Evolutionary conservation across 1,284 basidiomycete genomes (phyloP).

Genomic region (Rhodofomes roseus): DNA sequence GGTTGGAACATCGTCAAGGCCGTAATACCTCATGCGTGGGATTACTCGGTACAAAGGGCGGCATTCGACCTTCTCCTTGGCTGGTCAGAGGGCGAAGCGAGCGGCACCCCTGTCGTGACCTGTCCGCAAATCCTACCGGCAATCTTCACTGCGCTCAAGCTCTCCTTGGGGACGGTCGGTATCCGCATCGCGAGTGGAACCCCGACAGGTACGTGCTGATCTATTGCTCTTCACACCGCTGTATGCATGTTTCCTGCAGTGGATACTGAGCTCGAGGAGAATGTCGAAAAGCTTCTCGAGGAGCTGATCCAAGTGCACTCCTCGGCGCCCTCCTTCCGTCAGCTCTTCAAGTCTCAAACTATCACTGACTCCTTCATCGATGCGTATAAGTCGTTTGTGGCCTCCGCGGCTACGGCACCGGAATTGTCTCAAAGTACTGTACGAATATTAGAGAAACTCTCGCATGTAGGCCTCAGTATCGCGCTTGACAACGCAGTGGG

Average conservation of each 20-base stretch:
- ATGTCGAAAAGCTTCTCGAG: conserved; percentile 61
- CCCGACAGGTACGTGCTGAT: conserved; percentile 6
- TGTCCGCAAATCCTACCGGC: conserved; percentile 68
- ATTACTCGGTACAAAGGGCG: conserved; percentile 55
- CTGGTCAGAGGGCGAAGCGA: conserved; percentile 19
- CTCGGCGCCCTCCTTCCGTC: conserved; percentile 58
- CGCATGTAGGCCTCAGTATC: conserved; percentile 61
- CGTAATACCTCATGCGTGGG: conserved; percentile 66
- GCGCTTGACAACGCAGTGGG: conserved; percentile 58
- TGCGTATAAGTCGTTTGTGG: conserved; percentile 54
- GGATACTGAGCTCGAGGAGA: conserved; percentile 30
- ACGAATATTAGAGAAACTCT: conserved; percentile 62
- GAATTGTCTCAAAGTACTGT: conserved; percentile 43
- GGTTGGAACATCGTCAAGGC: conserved; percentile 71
- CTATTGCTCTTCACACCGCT: neutral
- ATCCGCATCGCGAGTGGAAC: conserved; percentile 8
- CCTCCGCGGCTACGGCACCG: conserved; percentile 33
- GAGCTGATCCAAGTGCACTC: conserved; percentile 63
- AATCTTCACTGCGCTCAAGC: conserved; percentile 58
- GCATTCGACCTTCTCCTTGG: conserved; percentile 67
- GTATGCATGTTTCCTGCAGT: neutral
- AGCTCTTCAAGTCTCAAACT: conserved; percentile 67
- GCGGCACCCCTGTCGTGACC: conserved; percentile 33
- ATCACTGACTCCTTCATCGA: conserved; percentile 63
- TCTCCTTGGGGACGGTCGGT: conserved; percentile 35